Evolutionary conservation across 1,284 basidiomycete genomes (phyloP).

Genomic region (Trichosporon asahii): DNA sequence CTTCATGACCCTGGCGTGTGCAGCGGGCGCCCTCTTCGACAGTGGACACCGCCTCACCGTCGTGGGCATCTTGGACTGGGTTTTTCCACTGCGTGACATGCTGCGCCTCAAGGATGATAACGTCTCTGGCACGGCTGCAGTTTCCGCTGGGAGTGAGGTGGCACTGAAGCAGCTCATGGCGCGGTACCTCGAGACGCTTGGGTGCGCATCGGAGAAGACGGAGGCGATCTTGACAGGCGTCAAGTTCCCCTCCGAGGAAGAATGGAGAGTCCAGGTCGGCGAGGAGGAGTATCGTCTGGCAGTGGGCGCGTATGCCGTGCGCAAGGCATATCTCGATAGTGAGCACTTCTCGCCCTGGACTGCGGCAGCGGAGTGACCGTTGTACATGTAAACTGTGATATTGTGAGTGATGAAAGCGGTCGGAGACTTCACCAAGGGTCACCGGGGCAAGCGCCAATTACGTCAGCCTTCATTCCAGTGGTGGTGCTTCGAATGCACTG

Average conservation of each 20-base stretch:
- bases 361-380: no score
- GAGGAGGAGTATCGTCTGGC: neutral
- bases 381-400: neutral
- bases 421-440: no score
- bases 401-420: neutral
- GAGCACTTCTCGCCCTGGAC: neutral
- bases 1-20: neutral
- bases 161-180: neutral
- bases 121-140: no score
- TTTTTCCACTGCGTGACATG: neutral
- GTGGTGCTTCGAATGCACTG: no score
- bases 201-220: neutral
- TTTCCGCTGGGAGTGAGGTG: no score
- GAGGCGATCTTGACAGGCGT: neutral
- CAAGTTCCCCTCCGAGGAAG: neutral
- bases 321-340: neutral
- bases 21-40: neutral
- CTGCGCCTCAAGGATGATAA: neutral
- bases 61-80: neutral
- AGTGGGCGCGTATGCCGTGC: neutral
- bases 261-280: neutral
- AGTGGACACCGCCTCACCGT: neutral
- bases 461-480: no score
- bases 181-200: neutral
- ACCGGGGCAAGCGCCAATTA: no score